Evolutionary conservation across 345 rosid genomes (phyloP).

Genomic region (Gynandropsis gynandra): DNA sequence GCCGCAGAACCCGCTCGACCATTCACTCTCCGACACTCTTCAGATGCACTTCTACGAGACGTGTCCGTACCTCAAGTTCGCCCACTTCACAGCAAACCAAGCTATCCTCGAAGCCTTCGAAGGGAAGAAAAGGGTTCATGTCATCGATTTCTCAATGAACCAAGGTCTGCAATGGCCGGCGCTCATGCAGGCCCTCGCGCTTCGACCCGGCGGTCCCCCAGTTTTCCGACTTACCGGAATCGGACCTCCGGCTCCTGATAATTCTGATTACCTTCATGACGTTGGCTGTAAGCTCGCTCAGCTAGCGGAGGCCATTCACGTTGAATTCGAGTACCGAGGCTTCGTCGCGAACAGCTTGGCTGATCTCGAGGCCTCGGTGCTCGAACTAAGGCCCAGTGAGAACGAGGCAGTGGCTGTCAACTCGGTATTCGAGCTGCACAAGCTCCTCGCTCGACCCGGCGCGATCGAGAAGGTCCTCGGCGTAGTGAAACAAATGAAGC

Average conservation of each 20-base stretch:
- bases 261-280: constrained; percentile 53
- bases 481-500: constrained; percentile 52
- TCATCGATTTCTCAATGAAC: constrained; percentile 61
- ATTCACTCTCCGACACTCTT: constrained; percentile 45
- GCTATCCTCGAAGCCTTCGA: constrained; percentile 75
- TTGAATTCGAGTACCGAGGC: constrained; percentile 69
- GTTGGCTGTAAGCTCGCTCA: constrained; percentile 81
- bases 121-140: constrained; percentile 54
- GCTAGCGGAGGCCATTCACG: constrained; percentile 58
- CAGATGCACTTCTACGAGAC: constrained; percentile 83
- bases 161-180: constrained; percentile 91
- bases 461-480: constrained; percentile 53
- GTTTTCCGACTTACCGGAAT: constrained; percentile 68
- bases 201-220: constrained; percentile 71
- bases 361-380: constrained; percentile 65
- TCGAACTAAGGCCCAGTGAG: constrained; percentile 48
- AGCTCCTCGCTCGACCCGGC: constrained; percentile 49
- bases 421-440: constrained; percentile 75
- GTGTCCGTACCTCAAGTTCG: constrained; percentile 80
- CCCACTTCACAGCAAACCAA: constrained; percentile 81
- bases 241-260: constrained; percentile 64
- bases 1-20: constrained; percentile 38
- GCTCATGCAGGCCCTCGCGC: constrained; percentile 74
- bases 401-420: constrained; percentile 65
- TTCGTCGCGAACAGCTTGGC: constrained; percentile 65